phyloP scores from a whole-genome alignment of 805 yeast genomes.

The Ogataea polymorpha region DNA sequence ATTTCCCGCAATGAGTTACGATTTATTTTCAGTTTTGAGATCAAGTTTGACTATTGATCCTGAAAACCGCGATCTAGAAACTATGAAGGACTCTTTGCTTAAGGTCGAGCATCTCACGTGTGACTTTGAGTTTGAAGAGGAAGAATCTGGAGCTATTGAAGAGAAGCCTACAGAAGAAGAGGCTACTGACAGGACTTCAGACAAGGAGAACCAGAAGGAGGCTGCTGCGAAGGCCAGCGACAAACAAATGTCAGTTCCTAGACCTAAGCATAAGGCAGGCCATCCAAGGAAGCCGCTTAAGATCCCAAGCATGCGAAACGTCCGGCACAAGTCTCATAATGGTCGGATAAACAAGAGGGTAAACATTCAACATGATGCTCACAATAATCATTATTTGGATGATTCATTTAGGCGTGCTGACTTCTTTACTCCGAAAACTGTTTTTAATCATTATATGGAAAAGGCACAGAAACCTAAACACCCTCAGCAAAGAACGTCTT shows the following conservation, averaged over 20 bases:
- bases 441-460: slow-evolving; percentile 67
- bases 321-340: slow-evolving; percentile 19
- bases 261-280: slow-evolving; percentile 16
- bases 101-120: slow-evolving; percentile 69
- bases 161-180: slow-evolving; percentile 19
- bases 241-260: slow-evolving; percentile 4
- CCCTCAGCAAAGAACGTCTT: slow-evolving; percentile 16
- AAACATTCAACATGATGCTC: slow-evolving; percentile 2
- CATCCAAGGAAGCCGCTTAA: slow-evolving; percentile 30
- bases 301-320: slow-evolving; percentile 25
- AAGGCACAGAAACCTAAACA: slow-evolving; percentile 45
- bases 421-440: slow-evolving; percentile 75
- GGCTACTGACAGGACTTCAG: slow-evolving; percentile 6
- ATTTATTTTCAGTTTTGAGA: slow-evolving; percentile 80
- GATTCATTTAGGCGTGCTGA: slow-evolving; percentile 54
- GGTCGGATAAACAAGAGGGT: slow-evolving; percentile 20
- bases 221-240: slow-evolving; percentile 4
- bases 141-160: slow-evolving; percentile 19
- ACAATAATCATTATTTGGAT: slow-evolving; percentile 9
- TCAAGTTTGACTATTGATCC: slow-evolving; percentile 83
- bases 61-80: slow-evolving; percentile 64
- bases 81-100: slow-evolving; percentile 58
- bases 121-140: slow-evolving; percentile 63
- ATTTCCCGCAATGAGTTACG: slow-evolving; percentile 84
- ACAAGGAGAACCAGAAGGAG: slow-evolving; percentile 28